These are phyloP conservation scores for Arthrobotrys pseudoclavata DNA, from an alignment of 2,329 filamentous ascomycete genomes.

Conservation along the genomic window DNA sequence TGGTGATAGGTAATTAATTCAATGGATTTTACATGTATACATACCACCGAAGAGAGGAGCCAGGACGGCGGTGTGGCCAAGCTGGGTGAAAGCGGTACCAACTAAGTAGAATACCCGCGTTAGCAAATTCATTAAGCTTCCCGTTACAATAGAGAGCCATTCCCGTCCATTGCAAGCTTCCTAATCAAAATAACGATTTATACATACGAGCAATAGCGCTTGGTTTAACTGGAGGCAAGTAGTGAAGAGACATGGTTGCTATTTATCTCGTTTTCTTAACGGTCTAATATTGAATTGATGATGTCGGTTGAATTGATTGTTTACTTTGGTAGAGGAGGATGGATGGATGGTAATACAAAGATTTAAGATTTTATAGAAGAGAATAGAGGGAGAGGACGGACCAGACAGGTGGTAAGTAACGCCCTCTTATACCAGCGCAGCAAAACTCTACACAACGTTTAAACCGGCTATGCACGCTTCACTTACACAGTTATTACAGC, in stretches of 20 bases:
- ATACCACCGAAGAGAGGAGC: conserved; percentile 92
- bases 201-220: conserved; percentile 83
- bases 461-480: conserved; percentile 8
- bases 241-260: conserved; percentile 60
- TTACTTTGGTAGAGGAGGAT: conserved; percentile 1
- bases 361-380: conserved; percentile 17
- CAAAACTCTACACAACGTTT: conserved; percentile 39
- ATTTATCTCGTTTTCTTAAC: neutral
- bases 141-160: neutral
- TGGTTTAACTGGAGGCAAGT: conserved; percentile 90
- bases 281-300: conserved; percentile 65
- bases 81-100: conserved; percentile 95
- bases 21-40: conserved; percentile 75
- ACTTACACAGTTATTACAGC: conserved; percentile 23
- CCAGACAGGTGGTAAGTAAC: conserved; percentile 38
- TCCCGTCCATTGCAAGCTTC: neutral
- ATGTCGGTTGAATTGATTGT: neutral
- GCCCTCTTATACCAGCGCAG: conserved; percentile 47
- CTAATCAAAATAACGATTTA: neutral
- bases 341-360: neutral
- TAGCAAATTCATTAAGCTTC: conserved; percentile 12
- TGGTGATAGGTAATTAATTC: neutral
- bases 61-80: conserved; percentile 87
- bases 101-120: conserved; percentile 66
- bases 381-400: neutral